Percentiles rank a stretch among this genome's conserved stretches.
phyloP scores from a whole-genome alignment of 2,329 filamentous ascomycete genomes.

The Colletotrichum horii region DNA sequence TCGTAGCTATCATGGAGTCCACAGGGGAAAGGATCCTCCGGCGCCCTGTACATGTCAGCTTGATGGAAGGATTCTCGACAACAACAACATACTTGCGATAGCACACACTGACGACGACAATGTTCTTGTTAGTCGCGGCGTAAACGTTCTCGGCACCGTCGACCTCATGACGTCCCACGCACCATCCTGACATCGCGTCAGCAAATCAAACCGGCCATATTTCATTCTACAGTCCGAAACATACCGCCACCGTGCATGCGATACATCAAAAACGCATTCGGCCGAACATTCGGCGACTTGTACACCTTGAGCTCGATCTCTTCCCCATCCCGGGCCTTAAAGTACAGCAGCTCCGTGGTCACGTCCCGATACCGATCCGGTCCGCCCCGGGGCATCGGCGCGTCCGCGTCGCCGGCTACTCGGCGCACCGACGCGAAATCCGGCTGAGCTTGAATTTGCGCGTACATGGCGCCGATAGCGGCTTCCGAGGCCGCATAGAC shows the following conservation, averaged over 20 bases:
- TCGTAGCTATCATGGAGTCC: slow-evolving; percentile 41
- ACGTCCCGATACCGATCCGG: slow-evolving; percentile 38
- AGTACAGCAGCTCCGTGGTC: slow-evolving; percentile 29
- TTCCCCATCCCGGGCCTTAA: slow-evolving; percentile 37
- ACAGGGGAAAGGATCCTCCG: slow-evolving; percentile 39
- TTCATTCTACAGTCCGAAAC: background rate
- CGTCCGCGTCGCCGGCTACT: slow-evolving; percentile 28
- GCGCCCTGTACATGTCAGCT: slow-evolving; percentile 33
- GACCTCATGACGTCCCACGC: slow-evolving; percentile 35
- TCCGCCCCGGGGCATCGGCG: slow-evolving; percentile 29
- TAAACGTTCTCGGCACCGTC: slow-evolving; percentile 38
- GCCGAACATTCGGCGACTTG: slow-evolving; percentile 28
- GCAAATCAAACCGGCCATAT: background rate
- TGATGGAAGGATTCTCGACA: background rate
- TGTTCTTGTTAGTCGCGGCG: slow-evolving; percentile 33
- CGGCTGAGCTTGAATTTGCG: slow-evolving; percentile 27
- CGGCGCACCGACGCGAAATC: slow-evolving; percentile 27
- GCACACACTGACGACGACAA: slow-evolving; percentile 41
- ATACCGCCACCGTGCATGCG: slow-evolving; percentile 40
- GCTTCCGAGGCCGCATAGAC: background rate
- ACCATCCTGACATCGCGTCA: slow-evolving; percentile 22
- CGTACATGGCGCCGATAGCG: slow-evolving; percentile 34
- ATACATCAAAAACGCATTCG: slow-evolving; percentile 30
- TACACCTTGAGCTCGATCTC: slow-evolving; percentile 40
- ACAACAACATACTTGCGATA: slow-evolving; percentile 36